Conservation (phyloP, 352 stramenopile genomes). For the Phytophthora colocasiae region DNA sequence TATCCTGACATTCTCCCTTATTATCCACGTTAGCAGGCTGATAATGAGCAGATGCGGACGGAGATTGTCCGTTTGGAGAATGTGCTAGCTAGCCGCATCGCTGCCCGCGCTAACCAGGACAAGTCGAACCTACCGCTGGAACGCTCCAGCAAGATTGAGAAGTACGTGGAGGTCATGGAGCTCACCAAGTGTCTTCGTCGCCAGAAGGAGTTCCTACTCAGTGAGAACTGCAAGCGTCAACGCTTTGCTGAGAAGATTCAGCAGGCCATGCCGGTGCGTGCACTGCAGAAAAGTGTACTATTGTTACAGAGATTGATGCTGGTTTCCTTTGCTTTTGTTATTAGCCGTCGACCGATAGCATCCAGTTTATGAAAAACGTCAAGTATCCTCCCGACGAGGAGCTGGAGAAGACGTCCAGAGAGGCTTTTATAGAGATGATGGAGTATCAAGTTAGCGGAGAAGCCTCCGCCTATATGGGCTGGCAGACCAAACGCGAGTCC, state of each 20-base stretch:
- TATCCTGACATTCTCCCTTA: not conserved
- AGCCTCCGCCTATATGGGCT: conserved; percentile 67
- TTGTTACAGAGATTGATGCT: conserved; percentile 8
- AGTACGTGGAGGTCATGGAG: conserved; percentile 90
- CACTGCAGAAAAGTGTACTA: not conserved
- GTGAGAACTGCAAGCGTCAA: conserved; percentile 87
- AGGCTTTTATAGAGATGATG: conserved; percentile 84
- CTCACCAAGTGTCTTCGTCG: conserved; percentile 87
- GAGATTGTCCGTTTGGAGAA: conserved; percentile 86
- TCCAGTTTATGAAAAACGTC: conserved; percentile 91
- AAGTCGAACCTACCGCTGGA: conserved; percentile 74
- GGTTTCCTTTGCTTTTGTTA: conserved; percentile 4
- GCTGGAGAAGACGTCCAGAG: conserved; percentile 77
- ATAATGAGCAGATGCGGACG: conserved; percentile 81
- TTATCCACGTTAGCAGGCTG: conserved; percentile 40
- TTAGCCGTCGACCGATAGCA: conserved; percentile 83
- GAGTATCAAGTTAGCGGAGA: conserved; percentile 84
- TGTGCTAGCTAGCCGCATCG: conserved; percentile 73
- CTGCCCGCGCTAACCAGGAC: conserved; percentile 72
- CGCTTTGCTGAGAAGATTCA: conserved; percentile 89
- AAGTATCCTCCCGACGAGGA: conserved; percentile 82
- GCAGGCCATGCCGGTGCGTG: conserved; percentile 79
- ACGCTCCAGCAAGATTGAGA: conserved; percentile 86
- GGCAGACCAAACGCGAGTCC: conserved; percentile 84
- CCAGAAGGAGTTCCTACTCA: conserved; percentile 88